Evolutionary conservation across 75 land plant genomes (phyloP).

Genomic region (Selaginella tamariscina): DNA sequence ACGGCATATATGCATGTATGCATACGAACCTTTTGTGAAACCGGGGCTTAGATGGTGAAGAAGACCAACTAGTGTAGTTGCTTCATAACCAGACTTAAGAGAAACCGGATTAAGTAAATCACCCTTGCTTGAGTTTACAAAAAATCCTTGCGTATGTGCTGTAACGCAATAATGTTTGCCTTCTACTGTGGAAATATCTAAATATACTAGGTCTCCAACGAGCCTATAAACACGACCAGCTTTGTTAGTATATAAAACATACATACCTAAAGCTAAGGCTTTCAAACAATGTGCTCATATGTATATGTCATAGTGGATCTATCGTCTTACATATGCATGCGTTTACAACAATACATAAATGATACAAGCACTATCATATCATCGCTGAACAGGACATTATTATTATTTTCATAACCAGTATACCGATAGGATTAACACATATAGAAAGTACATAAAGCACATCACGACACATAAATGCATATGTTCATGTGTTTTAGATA

Average conservation of each 20-base stretch:
- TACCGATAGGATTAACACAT: too few species aligned
- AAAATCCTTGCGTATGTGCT: constrained; percentile 69
- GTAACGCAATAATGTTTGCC: constrained; percentile 66
- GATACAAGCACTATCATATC: too few species aligned
- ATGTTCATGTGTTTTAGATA: too few species aligned
- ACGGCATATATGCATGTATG: too few species aligned
- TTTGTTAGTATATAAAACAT: too few species aligned
- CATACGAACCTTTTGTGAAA: constrained; percentile 90
- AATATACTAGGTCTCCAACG: constrained; percentile 75
- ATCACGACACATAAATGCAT: too few species aligned
- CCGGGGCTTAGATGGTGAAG: constrained; percentile 70
- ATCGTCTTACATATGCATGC: too few species aligned
- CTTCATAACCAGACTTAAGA: constrained; percentile 40
- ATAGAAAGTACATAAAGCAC: too few species aligned
- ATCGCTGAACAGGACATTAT: not conserved
- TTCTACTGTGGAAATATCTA: constrained; percentile 77
- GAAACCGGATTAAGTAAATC: constrained; percentile 55
- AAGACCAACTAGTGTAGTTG: constrained; percentile 66
- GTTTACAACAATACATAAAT: too few species aligned
- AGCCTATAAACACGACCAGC: constrained; percentile 54
- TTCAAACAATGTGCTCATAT: too few species aligned
- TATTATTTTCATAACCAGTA: not conserved
- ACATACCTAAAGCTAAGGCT: too few species aligned
- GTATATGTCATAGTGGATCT: too few species aligned
- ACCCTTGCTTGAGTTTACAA: constrained; percentile 66